These are phyloP conservation scores for Coprinopsis sp. DNA, from an alignment of 768 basidiomycete species.

Conservation along the genomic window DNA sequence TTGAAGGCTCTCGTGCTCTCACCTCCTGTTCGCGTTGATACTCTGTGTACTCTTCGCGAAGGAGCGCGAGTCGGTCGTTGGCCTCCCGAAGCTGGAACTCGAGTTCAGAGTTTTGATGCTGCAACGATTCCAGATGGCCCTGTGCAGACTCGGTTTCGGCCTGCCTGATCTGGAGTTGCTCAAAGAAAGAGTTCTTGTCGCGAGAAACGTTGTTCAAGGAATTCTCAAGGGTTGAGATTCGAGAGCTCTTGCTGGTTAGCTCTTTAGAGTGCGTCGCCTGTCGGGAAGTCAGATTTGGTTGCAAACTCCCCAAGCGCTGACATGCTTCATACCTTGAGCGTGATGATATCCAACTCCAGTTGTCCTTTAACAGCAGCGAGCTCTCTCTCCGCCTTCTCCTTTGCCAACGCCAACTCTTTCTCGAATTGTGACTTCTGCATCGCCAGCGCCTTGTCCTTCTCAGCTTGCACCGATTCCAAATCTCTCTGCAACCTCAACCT, in stretches of 20 bases:
- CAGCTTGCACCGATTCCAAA: conserved; percentile 52
- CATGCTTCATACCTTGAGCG: conserved; percentile 59
- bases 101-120: conserved; percentile 77
- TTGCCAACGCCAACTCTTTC: conserved; percentile 55
- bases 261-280: conserved; percentile 72
- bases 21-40: conserved; percentile 54
- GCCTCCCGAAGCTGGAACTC: conserved; percentile 84
- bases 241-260: conserved; percentile 50
- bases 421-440: conserved; percentile 66
- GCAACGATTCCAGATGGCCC: conserved; percentile 66
- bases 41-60: conserved; percentile 69
- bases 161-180: conserved; percentile 81
- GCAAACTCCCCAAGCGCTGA: too few relatives aligned
- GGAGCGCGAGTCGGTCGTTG: conserved; percentile 62
- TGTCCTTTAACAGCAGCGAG: conserved; percentile 57
- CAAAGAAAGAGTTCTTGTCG: conserved; percentile 81
- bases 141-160: conserved; percentile 86
- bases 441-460: conserved; percentile 59
- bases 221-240: conserved; percentile 65
- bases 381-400: conserved; percentile 76
- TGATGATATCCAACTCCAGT: conserved; percentile 71
- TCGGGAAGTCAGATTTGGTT: conserved; percentile 6
- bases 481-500: conserved; percentile 56
- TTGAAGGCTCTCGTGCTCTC: conserved; percentile 37
- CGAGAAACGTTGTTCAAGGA: conserved; percentile 62